Conservation (phyloP, 1,284 basidiomycete species). For the Fistulina hepatica region DNA sequence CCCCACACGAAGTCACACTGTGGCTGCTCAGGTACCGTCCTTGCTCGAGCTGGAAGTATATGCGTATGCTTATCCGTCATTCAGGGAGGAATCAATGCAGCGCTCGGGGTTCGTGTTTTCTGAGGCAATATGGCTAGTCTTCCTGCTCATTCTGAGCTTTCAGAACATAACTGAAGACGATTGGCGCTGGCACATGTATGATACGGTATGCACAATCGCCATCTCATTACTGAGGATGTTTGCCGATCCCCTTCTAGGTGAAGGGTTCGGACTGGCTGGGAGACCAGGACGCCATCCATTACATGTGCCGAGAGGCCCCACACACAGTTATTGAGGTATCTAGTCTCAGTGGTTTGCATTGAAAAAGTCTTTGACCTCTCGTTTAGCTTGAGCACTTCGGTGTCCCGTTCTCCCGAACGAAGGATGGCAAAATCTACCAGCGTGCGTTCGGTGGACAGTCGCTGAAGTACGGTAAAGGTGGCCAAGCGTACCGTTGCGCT, state of each 20-base stretch:
- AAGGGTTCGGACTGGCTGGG: conserved; percentile 99
- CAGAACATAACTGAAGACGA: conserved; percentile 99
- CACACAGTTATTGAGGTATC: conserved; percentile 83
- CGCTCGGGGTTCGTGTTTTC: conserved; percentile 68
- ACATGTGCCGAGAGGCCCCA: conserved; percentile 97
- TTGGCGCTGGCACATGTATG: conserved; percentile 99
- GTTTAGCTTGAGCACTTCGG: conserved; percentile 94
- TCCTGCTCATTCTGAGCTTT: conserved; percentile 10
- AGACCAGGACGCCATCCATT: conserved; percentile 99
- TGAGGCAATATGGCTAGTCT: conserved; percentile 1
- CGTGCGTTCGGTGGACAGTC: conserved; percentile 99
- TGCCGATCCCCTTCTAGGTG: conserved; percentile 40
- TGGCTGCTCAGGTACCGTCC: conserved; percentile 83
- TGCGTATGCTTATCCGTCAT: conserved; percentile 15
- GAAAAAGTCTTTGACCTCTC: conserved; percentile 10
- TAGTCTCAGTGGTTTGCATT: conserved; percentile 1
- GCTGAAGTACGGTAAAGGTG: conserved; percentile 94
- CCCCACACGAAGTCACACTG: conserved; percentile 98
- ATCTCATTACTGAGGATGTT: conserved; percentile 10
- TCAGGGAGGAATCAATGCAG: conserved; percentile 97
- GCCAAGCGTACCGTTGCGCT: conserved; percentile 98
- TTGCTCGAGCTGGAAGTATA: conserved; percentile 5
- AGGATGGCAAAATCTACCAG: conserved; percentile 99
- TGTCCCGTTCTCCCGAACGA: conserved; percentile 97
- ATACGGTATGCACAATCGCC: conserved; percentile 57